These are phyloP conservation scores for Sclerotinia spermophila DNA, from an alignment of 2,329 filamentous ascomycete species.

Conservation along the genomic window DNA sequence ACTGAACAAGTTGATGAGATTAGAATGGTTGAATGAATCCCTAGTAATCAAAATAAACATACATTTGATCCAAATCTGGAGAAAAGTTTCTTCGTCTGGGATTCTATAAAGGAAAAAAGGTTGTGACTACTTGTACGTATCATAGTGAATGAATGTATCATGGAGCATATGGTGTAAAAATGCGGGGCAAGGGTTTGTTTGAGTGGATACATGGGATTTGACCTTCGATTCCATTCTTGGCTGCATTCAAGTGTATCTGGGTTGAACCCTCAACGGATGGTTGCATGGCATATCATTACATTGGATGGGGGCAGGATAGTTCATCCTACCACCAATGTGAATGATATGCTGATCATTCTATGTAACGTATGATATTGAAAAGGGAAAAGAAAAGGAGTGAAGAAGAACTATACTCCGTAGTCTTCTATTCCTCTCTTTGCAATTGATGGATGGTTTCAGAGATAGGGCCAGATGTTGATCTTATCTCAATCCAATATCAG, in stretches of 20 bases:
- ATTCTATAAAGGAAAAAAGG: background rate
- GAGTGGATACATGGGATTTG: background rate
- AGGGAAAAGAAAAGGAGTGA: background rate
- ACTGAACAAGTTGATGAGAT: background rate
- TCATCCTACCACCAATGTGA: background rate
- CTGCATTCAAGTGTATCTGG: background rate
- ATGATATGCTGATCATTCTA: conserved; percentile 24
- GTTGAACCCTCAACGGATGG: conserved; percentile 23
- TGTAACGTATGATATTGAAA: conserved; percentile 30
- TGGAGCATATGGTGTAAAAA: background rate
- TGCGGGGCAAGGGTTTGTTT: background rate
- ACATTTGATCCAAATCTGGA: background rate
- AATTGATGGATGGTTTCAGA: background rate
- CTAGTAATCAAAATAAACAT: background rate
- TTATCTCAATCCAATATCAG: background rate
- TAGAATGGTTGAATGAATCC: background rate
- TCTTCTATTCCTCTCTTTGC: background rate
- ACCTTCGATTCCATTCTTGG: background rate
- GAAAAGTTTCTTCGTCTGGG: background rate
- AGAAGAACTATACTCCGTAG: background rate
- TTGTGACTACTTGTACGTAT: no score
- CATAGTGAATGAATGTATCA: no score
- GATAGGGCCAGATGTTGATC: background rate
- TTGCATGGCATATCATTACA: conserved; percentile 21
- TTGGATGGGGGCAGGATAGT: background rate